phyloP scores from a whole-genome alignment of 2,329 filamentous ascomycete genomes.

The Sclerotinia borealis region DNA sequence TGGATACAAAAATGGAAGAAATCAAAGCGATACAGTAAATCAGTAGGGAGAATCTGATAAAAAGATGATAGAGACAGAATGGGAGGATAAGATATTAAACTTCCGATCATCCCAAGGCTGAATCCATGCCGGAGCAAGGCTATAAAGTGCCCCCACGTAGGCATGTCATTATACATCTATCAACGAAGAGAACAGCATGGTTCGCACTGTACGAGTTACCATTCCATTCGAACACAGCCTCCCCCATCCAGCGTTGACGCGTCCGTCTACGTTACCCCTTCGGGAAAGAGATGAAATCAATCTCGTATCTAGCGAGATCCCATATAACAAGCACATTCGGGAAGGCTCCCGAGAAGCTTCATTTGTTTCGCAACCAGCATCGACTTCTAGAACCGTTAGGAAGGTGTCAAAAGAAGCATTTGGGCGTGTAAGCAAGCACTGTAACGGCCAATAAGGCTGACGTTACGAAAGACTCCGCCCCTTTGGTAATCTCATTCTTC shows the following conservation, averaged over 20 bases:
- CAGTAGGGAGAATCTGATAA: no score
- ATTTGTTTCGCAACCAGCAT: background rate
- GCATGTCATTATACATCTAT: background rate
- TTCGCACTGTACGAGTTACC: background rate
- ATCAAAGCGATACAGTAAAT: background rate
- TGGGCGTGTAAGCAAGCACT: background rate
- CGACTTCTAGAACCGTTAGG: background rate
- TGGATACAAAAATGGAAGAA: background rate
- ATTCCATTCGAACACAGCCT: background rate
- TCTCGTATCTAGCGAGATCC: background rate
- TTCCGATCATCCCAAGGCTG: background rate
- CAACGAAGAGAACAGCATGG: background rate
- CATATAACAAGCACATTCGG: background rate
- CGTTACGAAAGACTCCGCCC: background rate
- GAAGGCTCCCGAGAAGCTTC: background rate
- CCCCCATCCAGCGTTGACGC: background rate
- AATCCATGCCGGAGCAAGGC: background rate
- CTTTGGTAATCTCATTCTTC: background rate
- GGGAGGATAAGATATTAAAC: background rate
- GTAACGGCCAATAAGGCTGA: background rate
- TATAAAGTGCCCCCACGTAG: no score
- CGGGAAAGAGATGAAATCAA: background rate
- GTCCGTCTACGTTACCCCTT: background rate
- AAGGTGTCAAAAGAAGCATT: background rate
- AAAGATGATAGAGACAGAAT: background rate